A percentile compares a stretch with the other conserved stretches of the same genome.
These are phyloP conservation scores for Heritiera fomes DNA, from an alignment of 345 rosid genomes.

Conservation along the genomic window DNA sequence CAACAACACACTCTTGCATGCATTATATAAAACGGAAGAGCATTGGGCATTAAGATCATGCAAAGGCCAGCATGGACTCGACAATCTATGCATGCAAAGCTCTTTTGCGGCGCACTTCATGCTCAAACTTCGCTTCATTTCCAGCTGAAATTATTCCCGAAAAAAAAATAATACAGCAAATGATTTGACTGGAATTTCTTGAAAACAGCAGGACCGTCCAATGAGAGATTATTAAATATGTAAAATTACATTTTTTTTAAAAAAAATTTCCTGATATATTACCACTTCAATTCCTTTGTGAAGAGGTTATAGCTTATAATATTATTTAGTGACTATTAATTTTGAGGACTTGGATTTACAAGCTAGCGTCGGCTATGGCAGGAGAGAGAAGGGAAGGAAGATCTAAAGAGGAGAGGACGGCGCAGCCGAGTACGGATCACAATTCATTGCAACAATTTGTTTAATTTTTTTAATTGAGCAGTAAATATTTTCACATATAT, in stretches of 20 bases:
- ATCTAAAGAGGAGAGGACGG: background rate
- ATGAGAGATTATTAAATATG: background rate
- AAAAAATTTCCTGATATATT: no score
- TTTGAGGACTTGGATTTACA: background rate
- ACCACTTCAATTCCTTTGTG: no score
- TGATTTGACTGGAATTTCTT: background rate
- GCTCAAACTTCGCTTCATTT: background rate
- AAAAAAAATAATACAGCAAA: background rate
- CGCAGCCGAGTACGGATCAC: conserved; percentile 20
- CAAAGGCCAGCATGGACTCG: background rate
- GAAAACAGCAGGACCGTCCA: background rate
- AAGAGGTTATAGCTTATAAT: no score
- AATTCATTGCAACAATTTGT: background rate
- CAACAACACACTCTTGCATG: no score
- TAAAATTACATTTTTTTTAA: no score
- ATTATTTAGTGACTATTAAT: no score
- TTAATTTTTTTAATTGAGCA: background rate
- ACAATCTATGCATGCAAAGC: conserved; percentile 1
- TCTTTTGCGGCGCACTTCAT: conserved; percentile 16
- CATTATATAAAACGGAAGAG: no score
- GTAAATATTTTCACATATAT: no score
- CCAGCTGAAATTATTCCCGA: background rate
- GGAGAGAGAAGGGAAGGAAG: background rate
- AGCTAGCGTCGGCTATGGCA: background rate
- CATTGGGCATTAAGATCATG: no score